Evolutionary conservation across 331 rosid species (phyloP), one percentile per base, ranked within the genome.

Genomic region (Malus hybrid): DNA sequence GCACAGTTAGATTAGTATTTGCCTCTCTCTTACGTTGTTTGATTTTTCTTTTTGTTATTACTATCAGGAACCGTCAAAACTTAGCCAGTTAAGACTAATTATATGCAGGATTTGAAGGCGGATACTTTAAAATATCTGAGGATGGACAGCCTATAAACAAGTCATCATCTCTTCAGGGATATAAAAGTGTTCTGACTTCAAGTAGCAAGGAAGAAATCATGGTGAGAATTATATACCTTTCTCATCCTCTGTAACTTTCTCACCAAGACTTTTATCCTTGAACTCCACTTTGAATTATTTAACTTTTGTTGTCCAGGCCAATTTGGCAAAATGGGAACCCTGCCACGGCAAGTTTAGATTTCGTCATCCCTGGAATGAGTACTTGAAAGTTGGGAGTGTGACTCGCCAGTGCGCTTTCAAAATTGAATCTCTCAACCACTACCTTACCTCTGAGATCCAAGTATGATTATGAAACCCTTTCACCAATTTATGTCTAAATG

Each of bases 261-360:
- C 19, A 12, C 67, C 11, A 28, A 28, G 3, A 62, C 5, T 12
- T 5, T 62, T 27, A 62, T 62, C 10, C 33, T 36, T 72, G 34
- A 59, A 72, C 2, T 10, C 48, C 18, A 31, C n/a, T 72, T 10
- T 33, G 6, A 54, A 16, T 14, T 22, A 7, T 34, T 20, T 1
- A 34, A 6, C 9, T 57, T 56, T 6, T 15, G 31, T 46, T 29
- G 16, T 15, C 16, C 71, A 93, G 98, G 92, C 84, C 71, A 90
- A 89, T 88, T 87, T 86, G 69, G 97, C 98, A 68, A 81, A 82
- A 64, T 93, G 98, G 98, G 98, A 93, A 82, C 98, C 98, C 1
- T 60, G 86, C 32, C 95, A 93, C 79, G 95, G 98, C 8, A 75
- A 75, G 72, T 89, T 89, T 61, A 78, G 67, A 76, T 90, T 89